phyloP scores from a whole-genome alignment of 192 early-diverging fungal genomes.

The Entomortierella parvispora region DNA sequence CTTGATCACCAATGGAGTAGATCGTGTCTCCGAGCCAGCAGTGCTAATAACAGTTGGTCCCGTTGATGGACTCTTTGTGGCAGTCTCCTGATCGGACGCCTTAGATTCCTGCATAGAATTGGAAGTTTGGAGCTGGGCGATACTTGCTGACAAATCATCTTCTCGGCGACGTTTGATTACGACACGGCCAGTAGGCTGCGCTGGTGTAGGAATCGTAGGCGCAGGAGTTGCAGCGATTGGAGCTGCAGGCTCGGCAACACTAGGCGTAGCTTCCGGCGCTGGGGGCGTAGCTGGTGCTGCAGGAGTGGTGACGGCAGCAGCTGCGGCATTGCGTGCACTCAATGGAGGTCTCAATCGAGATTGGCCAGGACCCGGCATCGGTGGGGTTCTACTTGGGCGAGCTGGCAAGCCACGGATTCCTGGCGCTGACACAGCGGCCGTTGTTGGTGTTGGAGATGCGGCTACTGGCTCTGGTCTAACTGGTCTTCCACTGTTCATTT shows the following conservation, averaged over 20 bases:
- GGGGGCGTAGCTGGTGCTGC: not conserved
- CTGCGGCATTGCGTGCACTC: conserved; percentile 23
- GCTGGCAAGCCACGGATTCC: conserved; percentile 18
- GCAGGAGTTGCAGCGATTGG: not conserved
- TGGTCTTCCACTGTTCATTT: not conserved
- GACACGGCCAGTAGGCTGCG: conserved; percentile 7
- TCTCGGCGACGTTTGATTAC: conserved; percentile 41
- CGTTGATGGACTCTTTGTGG: conserved; percentile 18
- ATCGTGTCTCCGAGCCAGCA: conserved; percentile 29
- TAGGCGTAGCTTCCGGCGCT: not conserved
- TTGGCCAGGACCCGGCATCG: conserved; percentile 18
- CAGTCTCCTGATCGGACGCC: conserved; percentile 19
- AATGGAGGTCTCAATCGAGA: conserved; percentile 36
- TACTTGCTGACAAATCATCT: conserved; percentile 19
- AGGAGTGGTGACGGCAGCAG: not conserved
- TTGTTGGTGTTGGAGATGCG: not conserved
- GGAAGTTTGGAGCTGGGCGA: conserved; percentile 11
- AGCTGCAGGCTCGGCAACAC: no score
- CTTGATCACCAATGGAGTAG: conserved; percentile 41
- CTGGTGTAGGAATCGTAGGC: not conserved
- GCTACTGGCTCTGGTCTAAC: not conserved
- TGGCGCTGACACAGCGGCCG: not conserved
- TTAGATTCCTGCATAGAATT: not conserved
- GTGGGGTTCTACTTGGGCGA: conserved; percentile 19
- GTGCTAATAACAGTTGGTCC: conserved; percentile 18